Percentiles rank a stretch among this genome's conserved stretches.
These are phyloP conservation scores for Tulasnella sp. DNA, from an alignment of 768 basidiomycete species.

Conservation along the genomic window DNA sequence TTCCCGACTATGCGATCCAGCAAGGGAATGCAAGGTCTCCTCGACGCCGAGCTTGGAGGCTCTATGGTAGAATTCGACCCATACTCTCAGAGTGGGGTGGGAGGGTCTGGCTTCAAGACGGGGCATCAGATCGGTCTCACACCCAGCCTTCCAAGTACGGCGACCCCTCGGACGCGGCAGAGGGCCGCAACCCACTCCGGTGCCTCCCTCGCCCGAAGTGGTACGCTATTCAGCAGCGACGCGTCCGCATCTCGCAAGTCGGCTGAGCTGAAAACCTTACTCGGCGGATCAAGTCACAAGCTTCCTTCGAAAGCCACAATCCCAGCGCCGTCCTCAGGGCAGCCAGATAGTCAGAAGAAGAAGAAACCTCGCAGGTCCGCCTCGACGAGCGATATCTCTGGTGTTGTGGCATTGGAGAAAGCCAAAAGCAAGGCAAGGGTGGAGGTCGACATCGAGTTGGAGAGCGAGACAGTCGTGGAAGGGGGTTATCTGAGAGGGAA, in stretches of 20 bases:
- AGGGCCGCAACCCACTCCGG: conserved; percentile 15
- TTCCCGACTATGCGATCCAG: conserved; percentile 39
- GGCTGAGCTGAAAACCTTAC: conserved; percentile 61
- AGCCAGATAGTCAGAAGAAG: background rate
- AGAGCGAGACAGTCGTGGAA: conserved; percentile 76
- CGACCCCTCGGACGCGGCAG: conserved; percentile 42
- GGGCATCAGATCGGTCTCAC: conserved; percentile 48
- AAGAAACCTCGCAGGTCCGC: conserved; percentile 31
- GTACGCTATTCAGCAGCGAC: conserved; percentile 60
- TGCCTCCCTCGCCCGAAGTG: conserved; percentile 49
- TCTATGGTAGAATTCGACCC: conserved; percentile 53
- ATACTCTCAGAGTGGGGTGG: conserved; percentile 42
- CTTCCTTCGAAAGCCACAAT: conserved; percentile 44
- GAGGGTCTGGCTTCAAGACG: conserved; percentile 49
- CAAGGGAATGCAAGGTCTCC: conserved; percentile 52
- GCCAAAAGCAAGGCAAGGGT: conserved; percentile 74
- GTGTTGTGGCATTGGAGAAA: conserved; percentile 63
- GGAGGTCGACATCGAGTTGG: conserved; percentile 78
- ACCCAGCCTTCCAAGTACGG: conserved; percentile 38
- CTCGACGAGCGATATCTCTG: conserved; percentile 38
- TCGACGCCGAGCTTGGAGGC: conserved; percentile 54
- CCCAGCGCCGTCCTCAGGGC: conserved; percentile 6
- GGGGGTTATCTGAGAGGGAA: conserved; percentile 72
- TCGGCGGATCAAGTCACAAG: conserved; percentile 62
- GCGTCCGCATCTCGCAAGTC: conserved; percentile 55